A percentile compares a stretch with the other conserved stretches of the same genome.
Conservation (phyloP, 371 early-diverging fungal species). For the Choanephora cucurbitarum region DNA sequence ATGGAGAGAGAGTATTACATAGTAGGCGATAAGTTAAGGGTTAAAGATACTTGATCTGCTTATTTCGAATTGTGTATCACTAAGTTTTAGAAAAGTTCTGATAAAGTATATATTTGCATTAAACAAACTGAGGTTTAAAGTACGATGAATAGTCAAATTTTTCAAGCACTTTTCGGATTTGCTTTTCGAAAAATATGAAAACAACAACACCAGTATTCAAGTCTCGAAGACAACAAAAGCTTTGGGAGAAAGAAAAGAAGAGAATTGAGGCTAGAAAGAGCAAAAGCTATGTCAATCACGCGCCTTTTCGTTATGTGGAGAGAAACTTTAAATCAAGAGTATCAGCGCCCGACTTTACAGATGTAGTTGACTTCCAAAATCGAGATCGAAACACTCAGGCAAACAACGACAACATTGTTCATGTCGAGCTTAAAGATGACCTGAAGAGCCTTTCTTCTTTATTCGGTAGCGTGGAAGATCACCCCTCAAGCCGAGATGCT, state of each 20-base stretch:
- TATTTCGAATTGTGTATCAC: too few relatives aligned
- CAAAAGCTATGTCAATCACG: conserved; percentile 55
- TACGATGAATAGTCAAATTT: too few relatives aligned
- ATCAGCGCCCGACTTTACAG: conserved; percentile 55
- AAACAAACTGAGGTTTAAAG: too few relatives aligned
- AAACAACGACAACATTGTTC: conserved; percentile 28
- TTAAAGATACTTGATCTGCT: too few relatives aligned
- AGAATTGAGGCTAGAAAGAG: conserved; percentile 28
- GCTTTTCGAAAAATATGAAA: too few relatives aligned
- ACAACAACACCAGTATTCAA: conserved; percentile 15
- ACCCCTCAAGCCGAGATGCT: conserved; percentile 10
- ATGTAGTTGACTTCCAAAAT: conserved; percentile 58
- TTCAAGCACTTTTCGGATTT: too few relatives aligned
- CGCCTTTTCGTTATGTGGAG: conserved; percentile 80
- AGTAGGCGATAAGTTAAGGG: too few relatives aligned
- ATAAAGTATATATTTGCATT: too few relatives aligned
- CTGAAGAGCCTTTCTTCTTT: conserved; percentile 18
- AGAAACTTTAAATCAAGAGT: conserved; percentile 67
- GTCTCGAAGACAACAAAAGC: conserved; percentile 49
- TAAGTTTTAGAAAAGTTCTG: too few relatives aligned
- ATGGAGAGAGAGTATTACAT: too few relatives aligned
- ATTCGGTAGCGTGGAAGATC: conserved; percentile 18
- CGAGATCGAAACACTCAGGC: conserved; percentile 22
- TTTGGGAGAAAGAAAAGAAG: conserved; percentile 32
- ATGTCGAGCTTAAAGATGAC: conserved; percentile 27